These are phyloP conservation scores for Dittrichia graveolens DNA, from an alignment of 129 eudicot genomes.

Conservation along the genomic window DNA sequence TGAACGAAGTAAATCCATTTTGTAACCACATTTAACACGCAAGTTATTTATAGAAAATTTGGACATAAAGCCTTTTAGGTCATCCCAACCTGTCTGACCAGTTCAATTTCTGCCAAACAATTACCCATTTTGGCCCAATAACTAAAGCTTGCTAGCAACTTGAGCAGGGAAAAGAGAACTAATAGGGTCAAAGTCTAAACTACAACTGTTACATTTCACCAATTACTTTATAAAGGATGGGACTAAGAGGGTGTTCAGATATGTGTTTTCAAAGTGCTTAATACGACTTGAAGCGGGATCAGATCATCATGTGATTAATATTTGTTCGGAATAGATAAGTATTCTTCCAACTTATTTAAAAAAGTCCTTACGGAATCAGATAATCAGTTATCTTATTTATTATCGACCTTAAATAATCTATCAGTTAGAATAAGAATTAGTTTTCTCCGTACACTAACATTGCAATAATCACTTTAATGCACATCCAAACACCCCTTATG, in stretches of 20 bases:
- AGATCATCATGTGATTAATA: background rate
- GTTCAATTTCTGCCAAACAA: too few species aligned
- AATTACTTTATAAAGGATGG: background rate
- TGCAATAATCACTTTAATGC: slow-evolving; percentile 22
- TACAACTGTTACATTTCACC: background rate
- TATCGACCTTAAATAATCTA: background rate
- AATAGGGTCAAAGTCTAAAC: slow-evolving; percentile 1
- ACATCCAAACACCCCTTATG: background rate
- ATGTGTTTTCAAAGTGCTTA: background rate
- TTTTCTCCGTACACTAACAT: slow-evolving; percentile 31
- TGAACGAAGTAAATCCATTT: background rate
- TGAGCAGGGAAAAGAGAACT: background rate
- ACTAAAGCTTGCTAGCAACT: background rate
- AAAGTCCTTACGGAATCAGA: too few species aligned
- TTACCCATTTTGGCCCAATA: background rate
- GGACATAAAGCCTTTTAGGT: background rate
- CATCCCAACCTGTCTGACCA: background rate
- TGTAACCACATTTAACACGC: background rate
- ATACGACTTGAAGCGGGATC: background rate
- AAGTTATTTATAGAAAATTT: background rate
- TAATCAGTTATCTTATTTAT: too few species aligned
- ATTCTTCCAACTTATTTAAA: background rate
- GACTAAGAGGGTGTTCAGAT: background rate
- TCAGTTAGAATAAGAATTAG: background rate
- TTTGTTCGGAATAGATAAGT: background rate